Percentiles rank a stretch among this genome's conserved stretches.
phyloP scores from a whole-genome alignment of 148 eudicot species.

The Limonium bicolor region DNA sequence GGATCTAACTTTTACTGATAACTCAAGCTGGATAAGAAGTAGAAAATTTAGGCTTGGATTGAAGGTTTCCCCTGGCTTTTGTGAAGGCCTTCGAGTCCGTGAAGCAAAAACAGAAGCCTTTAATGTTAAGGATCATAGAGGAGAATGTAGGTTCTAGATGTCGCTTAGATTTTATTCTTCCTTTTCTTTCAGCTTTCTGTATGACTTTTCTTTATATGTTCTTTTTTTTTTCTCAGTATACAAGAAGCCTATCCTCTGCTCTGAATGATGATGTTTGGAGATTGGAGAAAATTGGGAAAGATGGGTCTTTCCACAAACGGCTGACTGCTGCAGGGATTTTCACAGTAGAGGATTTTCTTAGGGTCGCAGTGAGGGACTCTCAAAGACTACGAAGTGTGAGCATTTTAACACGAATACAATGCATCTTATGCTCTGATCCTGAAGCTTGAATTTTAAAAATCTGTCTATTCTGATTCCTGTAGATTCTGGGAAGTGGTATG shows the following conservation, averaged over 20 bases:
- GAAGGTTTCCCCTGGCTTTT: conserved; percentile 58
- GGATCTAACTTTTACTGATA: conserved; percentile 86
- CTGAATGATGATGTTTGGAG: conserved; percentile 93
- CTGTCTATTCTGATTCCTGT: conserved; percentile 4
- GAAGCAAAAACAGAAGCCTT: conserved; percentile 97
- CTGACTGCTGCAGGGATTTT: conserved; percentile 37
- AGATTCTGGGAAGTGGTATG: conserved; percentile 98
- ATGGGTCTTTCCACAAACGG: conserved; percentile 97
- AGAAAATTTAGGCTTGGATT: conserved; percentile 85
- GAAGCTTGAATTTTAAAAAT: conserved; percentile 1
- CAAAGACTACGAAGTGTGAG: conserved; percentile 69
- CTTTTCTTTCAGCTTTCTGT: background rate
- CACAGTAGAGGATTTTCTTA: conserved; percentile 79
- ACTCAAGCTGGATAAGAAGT: conserved; percentile 96
- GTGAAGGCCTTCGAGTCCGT: conserved; percentile 62
- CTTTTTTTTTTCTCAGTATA: conserved; percentile 37
- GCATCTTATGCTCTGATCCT: background rate
- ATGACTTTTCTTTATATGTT: conserved; percentile 3
- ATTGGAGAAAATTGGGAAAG: conserved; percentile 97
- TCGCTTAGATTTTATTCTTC: background rate
- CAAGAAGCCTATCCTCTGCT: conserved; percentile 97
- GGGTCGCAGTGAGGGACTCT: conserved; percentile 76
- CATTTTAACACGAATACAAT: conserved; percentile 1
- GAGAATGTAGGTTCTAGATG: conserved; percentile 56
- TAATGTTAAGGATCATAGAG: conserved; percentile 91